phyloP scores from a whole-genome alignment of 73 alveolate species.

The Paramecium biaurelia region DNA sequence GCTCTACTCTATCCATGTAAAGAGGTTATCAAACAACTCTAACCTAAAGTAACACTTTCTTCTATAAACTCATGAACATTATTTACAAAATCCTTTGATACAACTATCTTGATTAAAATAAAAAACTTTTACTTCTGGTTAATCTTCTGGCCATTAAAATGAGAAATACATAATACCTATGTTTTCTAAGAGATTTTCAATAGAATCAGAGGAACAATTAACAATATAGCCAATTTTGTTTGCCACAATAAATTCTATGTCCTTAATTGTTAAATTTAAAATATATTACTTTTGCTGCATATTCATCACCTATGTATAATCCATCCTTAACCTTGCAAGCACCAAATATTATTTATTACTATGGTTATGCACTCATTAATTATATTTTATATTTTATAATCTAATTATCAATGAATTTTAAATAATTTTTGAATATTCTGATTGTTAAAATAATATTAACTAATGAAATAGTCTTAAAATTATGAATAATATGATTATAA shows the following conservation, averaged over 20 bases:
- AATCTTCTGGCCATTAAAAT: constrained; percentile 49
- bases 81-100: constrained; percentile 15
- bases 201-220: constrained; percentile 35
- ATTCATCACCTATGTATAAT: constrained; percentile 55
- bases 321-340: constrained; percentile 58
- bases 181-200: constrained; percentile 33
- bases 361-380: background rate
- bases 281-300: constrained; percentile 29
- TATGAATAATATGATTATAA: background rate
- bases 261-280: background rate
- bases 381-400: background rate
- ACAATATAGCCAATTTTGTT: constrained; percentile 44
- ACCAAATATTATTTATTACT: constrained; percentile 14
- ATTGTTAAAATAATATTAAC: background rate
- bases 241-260: constrained; percentile 39
- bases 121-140: constrained; percentile 28
- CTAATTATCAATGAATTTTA: background rate
- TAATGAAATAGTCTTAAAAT: background rate
- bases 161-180: constrained; percentile 33
- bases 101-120: constrained; percentile 6
- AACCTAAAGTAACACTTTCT: constrained; percentile 26
- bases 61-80: constrained; percentile 37
- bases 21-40: constrained; percentile 47
- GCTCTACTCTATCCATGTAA: constrained; percentile 51
- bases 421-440: background rate